Percentiles rank a stretch among this genome's conserved stretches.
Conservation (phyloP, 768 basidiomycete genomes). For the Russula virescens region DNA sequence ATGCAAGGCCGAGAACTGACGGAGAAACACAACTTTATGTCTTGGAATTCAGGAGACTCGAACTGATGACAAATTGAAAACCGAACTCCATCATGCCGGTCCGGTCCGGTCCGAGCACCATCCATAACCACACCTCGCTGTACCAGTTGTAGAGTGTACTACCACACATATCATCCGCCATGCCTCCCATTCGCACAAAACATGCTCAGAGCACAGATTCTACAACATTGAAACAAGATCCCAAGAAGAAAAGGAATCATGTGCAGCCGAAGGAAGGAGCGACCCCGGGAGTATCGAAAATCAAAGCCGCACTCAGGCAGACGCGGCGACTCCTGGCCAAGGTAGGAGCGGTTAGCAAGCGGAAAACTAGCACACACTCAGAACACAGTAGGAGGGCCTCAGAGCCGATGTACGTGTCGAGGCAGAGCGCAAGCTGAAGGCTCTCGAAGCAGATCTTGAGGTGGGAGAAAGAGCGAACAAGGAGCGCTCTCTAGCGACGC, state of each 20-base stretch:
- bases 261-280: slow-evolving; percentile 15
- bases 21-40: not conserved
- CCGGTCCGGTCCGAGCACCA: not conserved
- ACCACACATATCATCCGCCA: not conserved
- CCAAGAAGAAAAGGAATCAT: not conserved
- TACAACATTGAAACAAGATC: not conserved
- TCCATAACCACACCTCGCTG: no score
- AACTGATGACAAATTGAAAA: no score
- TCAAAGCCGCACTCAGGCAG: slow-evolving; percentile 81
- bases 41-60: no score
- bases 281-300: slow-evolving; percentile 71
- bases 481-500: slow-evolving; percentile 65
- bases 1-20: not conserved
- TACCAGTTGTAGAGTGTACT: no score
- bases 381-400: slow-evolving; percentile 55
- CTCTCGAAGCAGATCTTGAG: slow-evolving; percentile 67
- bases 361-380: not conserved
- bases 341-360: slow-evolving; percentile 35
- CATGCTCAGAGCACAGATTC: not conserved
- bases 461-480: slow-evolving; percentile 56
- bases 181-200: slow-evolving; percentile 20
- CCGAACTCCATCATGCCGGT: no score
- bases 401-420: slow-evolving; percentile 80
- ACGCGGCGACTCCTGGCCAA: slow-evolving; percentile 77
- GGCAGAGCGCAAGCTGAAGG: slow-evolving; percentile 71